Percentiles rank a stretch among this genome's conserved stretches.
Evolutionary conservation across 805 yeast genomes (phyloP).

Genomic region (Schwanniomyces polymorphus): DNA sequence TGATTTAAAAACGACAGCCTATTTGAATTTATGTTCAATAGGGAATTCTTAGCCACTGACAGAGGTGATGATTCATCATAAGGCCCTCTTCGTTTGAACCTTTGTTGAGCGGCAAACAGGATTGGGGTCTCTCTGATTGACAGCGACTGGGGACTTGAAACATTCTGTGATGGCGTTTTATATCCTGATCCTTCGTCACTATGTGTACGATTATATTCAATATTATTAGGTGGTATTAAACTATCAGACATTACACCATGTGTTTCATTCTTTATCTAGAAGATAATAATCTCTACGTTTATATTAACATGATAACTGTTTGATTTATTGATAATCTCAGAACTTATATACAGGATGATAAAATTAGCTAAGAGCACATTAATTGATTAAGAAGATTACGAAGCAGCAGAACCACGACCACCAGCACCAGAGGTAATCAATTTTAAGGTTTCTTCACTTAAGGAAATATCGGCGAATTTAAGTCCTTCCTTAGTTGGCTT

Average conservation of each 20-base stretch:
- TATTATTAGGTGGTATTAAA: background rate
- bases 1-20: background rate
- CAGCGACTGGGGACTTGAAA: background rate
- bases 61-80: background rate
- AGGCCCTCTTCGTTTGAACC: background rate
- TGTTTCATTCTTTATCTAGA: background rate
- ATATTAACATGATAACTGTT: background rate
- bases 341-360: background rate
- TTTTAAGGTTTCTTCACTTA: conserved; percentile 56
- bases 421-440: conserved; percentile 68
- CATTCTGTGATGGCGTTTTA: background rate
- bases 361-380: too few relatives aligned
- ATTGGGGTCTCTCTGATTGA: background rate
- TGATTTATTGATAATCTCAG: background rate
- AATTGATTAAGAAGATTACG: conserved; percentile 9
- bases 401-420: conserved; percentile 69
- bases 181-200: background rate
- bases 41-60: background rate
- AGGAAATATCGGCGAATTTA: conserved; percentile 54
- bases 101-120: background rate
- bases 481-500: conserved; percentile 49
- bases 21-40: background rate
- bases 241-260: background rate
- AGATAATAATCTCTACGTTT: background rate
- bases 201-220: background rate